phyloP scores from a whole-genome alignment of 106 monocot species.

The Gastrodia elata region DNA sequence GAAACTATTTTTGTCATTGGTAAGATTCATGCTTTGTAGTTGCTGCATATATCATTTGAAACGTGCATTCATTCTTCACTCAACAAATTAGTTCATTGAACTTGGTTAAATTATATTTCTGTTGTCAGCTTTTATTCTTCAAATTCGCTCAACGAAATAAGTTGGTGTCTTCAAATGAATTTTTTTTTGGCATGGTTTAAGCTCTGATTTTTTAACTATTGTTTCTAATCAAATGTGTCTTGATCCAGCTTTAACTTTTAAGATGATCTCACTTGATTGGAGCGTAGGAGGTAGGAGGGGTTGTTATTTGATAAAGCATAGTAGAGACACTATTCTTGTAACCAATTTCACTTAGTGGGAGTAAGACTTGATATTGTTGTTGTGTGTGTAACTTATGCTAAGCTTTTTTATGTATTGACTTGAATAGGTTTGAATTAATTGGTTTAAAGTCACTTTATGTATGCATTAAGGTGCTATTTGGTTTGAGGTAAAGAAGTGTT shows the following conservation, averaged over 20 bases:
- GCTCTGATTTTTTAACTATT: background rate
- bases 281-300: too few relatives aligned
- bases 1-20: slow-evolving; percentile 48
- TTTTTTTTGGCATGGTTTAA: background rate
- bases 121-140: background rate
- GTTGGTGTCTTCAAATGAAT: background rate
- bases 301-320: too few relatives aligned
- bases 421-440: too few relatives aligned
- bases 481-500: too few relatives aligned
- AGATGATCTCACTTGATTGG: background rate
- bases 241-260: background rate
- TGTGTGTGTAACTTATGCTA: too few relatives aligned
- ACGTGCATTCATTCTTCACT: background rate
- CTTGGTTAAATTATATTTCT: background rate
- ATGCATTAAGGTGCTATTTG: too few relatives aligned
- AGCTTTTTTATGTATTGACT: too few relatives aligned
- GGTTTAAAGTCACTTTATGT: too few relatives aligned
- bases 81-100: background rate
- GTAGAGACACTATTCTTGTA: too few relatives aligned
- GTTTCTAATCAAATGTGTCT: background rate
- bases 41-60: background rate
- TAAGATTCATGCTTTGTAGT: slow-evolving; percentile 16
- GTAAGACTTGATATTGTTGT: too few relatives aligned
- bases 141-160: too few relatives aligned
- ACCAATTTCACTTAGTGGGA: too few relatives aligned